A percentile compares a stretch with the other conserved stretches of the same genome.
Conservation (phyloP, 768 basidiomycete genomes). For the Panus rudis region DNA sequence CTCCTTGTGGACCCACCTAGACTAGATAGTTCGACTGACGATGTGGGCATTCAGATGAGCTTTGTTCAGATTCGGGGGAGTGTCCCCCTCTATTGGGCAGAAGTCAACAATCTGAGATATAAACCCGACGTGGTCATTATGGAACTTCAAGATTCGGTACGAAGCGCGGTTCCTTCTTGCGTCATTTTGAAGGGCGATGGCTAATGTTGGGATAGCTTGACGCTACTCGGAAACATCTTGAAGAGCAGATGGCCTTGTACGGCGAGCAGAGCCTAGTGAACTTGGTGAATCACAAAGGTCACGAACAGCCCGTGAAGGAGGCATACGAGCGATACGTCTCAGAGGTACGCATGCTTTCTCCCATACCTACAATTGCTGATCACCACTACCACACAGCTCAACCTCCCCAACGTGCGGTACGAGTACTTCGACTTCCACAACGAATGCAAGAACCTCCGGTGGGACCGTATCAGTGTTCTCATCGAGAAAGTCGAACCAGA, state of each 20-base stretch:
- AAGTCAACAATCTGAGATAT: constrained; percentile 91
- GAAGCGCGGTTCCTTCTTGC: constrained; percentile 17
- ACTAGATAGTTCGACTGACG: constrained; percentile 34
- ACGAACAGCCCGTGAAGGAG: constrained; percentile 92
- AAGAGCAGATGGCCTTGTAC: constrained; percentile 65
- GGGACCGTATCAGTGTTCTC: constrained; percentile 84
- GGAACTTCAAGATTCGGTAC: constrained; percentile 82
- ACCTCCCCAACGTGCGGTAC: constrained; percentile 69
- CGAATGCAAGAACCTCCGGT: constrained; percentile 91
- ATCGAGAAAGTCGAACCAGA: constrained; percentile 72
- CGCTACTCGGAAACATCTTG: constrained; percentile 67
- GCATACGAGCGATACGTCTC: constrained; percentile 78
- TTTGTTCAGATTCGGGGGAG: constrained; percentile 94
- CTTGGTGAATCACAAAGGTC: constrained; percentile 88
- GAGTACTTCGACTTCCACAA: constrained; percentile 97
- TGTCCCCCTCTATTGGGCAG: constrained; percentile 93
- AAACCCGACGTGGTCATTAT: constrained; percentile 96
- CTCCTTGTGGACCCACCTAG: constrained; percentile 62
- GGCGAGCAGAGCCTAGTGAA: constrained; percentile 79
- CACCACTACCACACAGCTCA: constrained; percentile 34
- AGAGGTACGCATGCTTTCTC: constrained; percentile 33
- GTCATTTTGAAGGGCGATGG: constrained; percentile 2
- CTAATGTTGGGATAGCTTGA: constrained; percentile 42
- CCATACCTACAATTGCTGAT: not conserved
- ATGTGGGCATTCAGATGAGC: constrained; percentile 58